A percentile compares a stretch with the other conserved stretches of the same genome.
These are phyloP conservation scores for Ophiostoma sp. DNA, from an alignment of 2,329 filamentous ascomycete species.

Conservation along the genomic window DNA sequence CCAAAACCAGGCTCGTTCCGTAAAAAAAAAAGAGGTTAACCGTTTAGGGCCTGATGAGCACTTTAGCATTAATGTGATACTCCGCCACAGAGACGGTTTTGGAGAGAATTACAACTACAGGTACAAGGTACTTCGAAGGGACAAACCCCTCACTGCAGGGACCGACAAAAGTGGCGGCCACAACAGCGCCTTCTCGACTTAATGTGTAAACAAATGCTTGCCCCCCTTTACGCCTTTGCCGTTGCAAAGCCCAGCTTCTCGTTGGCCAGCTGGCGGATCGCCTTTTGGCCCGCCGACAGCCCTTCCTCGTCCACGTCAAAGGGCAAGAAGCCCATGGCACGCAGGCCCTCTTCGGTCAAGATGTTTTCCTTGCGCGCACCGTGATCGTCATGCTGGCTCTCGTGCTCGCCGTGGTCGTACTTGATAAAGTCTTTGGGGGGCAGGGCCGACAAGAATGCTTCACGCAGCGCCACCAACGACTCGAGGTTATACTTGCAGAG, in stretches of 20 bases:
- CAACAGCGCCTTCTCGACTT: conserved; percentile 10
- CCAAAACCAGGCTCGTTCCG: neutral
- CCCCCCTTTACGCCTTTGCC: neutral
- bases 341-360: neutral
- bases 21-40: neutral
- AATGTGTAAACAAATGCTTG: too few species aligned
- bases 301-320: conserved; percentile 9
- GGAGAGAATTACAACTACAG: conserved; percentile 1
- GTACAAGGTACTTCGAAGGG: conserved; percentile 12
- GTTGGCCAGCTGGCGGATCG: conserved; percentile 14
- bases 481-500: neutral
- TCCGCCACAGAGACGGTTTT: neutral
- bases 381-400: neutral
- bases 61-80: neutral
- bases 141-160: conserved; percentile 5
- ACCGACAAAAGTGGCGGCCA: conserved; percentile 12
- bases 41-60: neutral
- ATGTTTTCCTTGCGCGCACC: conserved; percentile 4
- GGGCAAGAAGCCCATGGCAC: conserved; percentile 5
- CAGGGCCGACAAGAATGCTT: neutral
- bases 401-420: conserved; percentile 9
- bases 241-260: neutral
- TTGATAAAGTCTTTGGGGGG: neutral
- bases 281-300: neutral
- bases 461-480: neutral